phyloP scores from a whole-genome alignment of 768 basidiomycete genomes.

The Clathrus columnatus region DNA sequence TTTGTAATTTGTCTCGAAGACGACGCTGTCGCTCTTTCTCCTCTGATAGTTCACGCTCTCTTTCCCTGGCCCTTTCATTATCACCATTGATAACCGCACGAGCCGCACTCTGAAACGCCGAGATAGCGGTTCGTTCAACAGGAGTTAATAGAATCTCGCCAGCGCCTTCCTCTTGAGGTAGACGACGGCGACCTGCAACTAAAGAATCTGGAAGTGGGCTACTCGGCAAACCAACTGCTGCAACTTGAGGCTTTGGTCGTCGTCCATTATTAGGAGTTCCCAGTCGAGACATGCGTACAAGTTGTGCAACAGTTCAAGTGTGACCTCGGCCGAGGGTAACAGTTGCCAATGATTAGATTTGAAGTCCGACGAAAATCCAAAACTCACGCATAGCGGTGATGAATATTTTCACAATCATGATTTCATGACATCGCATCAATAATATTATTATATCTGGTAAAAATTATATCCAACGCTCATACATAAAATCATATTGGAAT shows the following conservation, averaged over 20 bases:
- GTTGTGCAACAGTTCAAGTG: background rate
- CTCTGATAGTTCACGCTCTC: conserved; percentile 51
- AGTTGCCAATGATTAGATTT: background rate
- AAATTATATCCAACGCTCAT: too few relatives aligned
- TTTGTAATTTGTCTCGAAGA: conserved; percentile 59
- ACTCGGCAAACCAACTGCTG: background rate
- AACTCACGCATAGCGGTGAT: too few relatives aligned
- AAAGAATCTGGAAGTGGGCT: background rate
- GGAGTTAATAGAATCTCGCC: background rate
- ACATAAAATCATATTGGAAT: background rate
- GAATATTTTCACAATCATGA: background rate
- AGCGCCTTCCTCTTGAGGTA: background rate
- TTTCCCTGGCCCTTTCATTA: conserved; percentile 46
- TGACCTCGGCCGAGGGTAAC: background rate
- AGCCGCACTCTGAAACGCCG: conserved; percentile 63
- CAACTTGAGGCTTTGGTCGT: background rate
- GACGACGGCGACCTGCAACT: background rate
- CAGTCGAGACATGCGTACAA: background rate
- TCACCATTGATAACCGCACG: conserved; percentile 49
- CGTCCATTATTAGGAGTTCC: background rate
- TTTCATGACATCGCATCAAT: background rate
- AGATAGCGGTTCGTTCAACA: background rate
- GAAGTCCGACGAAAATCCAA: too few relatives aligned
- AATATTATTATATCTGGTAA: background rate
- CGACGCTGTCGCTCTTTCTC: conserved; percentile 61